These are phyloP conservation scores for Penicillium silybi DNA, from an alignment of 495 filamentous ascomycete genomes.

Conservation along the genomic window DNA sequence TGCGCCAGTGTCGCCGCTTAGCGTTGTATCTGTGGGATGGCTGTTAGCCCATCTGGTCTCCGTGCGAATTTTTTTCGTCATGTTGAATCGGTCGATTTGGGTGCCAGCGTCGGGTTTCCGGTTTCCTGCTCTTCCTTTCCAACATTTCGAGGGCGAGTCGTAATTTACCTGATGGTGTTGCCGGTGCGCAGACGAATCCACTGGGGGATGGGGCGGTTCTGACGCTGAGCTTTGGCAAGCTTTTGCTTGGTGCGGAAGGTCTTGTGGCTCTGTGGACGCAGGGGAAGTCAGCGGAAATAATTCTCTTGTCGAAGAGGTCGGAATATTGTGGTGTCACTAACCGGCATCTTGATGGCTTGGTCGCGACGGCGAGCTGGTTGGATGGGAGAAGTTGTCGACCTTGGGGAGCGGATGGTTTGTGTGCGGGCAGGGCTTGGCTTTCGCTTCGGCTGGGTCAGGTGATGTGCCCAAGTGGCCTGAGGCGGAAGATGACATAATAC, in stretches of 20 bases:
- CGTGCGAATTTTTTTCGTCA: neutral
- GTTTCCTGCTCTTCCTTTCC: neutral
- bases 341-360: constrained; percentile 77
- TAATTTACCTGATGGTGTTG: constrained; percentile 95
- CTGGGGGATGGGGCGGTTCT: constrained; percentile 98
- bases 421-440: constrained; percentile 46
- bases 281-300: constrained; percentile 7
- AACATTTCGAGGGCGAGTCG: constrained; percentile 4
- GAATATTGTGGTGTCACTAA: constrained; percentile 39
- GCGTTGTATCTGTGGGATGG: constrained; percentile 82
- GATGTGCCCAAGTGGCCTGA: constrained; percentile 12
- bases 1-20: constrained; percentile 99
- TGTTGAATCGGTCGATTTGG: neutral
- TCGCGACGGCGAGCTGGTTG: constrained; percentile 45
- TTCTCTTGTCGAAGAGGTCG: constrained; percentile 6
- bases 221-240: constrained; percentile 99
- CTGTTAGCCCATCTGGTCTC: constrained; percentile 14
- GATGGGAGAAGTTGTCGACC: constrained; percentile 43
- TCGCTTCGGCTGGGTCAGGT: constrained; percentile 45
- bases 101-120: neutral
- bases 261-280: constrained; percentile 78
- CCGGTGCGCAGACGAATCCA: constrained; percentile 97
- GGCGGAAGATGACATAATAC: neutral
- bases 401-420: constrained; percentile 36
- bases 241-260: constrained; percentile 99